These are phyloP conservation scores for Alloascoidea africana DNA, from an alignment of 805 yeast species.

Conservation along the genomic window DNA sequence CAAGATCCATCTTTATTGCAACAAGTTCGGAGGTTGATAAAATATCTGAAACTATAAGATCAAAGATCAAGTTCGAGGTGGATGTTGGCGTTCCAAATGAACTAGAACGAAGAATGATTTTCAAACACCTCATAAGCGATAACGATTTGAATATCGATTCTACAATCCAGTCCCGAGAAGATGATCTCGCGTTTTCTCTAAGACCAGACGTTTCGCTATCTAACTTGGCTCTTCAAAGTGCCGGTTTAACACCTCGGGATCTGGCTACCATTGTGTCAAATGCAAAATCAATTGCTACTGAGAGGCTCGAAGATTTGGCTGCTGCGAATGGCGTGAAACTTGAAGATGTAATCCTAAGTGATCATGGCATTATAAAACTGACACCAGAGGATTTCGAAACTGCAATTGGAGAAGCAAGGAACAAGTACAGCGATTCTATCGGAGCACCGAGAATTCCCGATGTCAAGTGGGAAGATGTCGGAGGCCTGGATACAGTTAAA, in stretches of 20 bases:
- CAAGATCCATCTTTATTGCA: constrained; percentile 39
- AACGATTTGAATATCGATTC: constrained; percentile 2
- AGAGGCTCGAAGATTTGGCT: constrained; percentile 24
- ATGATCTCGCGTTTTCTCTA: constrained; percentile 13
- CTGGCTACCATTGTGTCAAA: constrained; percentile 51
- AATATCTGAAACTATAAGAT: constrained; percentile 49
- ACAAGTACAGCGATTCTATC: constrained; percentile 81
- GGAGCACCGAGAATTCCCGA: constrained; percentile 95
- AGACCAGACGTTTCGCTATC: constrained; percentile 38
- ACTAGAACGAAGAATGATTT: constrained; percentile 49
- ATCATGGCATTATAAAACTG: constrained; percentile 39
- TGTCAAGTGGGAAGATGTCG: constrained; percentile 95
- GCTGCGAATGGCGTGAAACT: constrained; percentile 9
- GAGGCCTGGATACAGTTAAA: constrained; percentile 83
- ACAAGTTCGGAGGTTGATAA: constrained; percentile 57
- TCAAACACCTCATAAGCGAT: constrained; percentile 33
- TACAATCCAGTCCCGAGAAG: constrained; percentile 1
- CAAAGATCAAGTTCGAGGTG: constrained; percentile 63
- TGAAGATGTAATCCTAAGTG: constrained; percentile 25
- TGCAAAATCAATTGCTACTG: constrained; percentile 43
- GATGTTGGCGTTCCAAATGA: constrained; percentile 69
- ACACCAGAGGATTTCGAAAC: constrained; percentile 47
- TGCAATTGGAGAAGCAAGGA: constrained; percentile 70
- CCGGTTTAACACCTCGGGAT: constrained; percentile 84
- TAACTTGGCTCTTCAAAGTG: constrained; percentile 68